Conservation (phyloP, 2,329 filamentous ascomycete species). For the Hypoxylon sp. region DNA sequence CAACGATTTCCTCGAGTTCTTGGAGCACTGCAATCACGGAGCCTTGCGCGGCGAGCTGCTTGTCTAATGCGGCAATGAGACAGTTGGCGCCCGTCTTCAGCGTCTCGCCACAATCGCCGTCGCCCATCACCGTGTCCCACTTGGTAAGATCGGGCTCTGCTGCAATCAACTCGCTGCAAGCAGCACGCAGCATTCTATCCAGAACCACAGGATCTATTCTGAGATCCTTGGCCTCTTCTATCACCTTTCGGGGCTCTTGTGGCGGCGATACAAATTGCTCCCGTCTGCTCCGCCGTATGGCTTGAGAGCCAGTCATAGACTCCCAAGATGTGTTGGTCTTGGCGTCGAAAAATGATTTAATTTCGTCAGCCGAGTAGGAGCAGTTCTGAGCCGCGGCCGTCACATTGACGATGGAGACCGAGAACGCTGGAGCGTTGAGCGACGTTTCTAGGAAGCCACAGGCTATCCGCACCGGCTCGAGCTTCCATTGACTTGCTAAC, state of each 20-base stretch:
- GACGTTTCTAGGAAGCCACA: slow-evolving; percentile 78
- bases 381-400: slow-evolving; percentile 62
- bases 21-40: slow-evolving; percentile 64
- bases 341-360: slow-evolving; percentile 75
- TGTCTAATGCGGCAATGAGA: slow-evolving; percentile 64
- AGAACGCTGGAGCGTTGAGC: slow-evolving; percentile 79
- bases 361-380: slow-evolving; percentile 64
- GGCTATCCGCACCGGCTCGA: slow-evolving; percentile 68
- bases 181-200: slow-evolving; percentile 69
- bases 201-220: slow-evolving; percentile 67
- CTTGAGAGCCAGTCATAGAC: slow-evolving; percentile 64
- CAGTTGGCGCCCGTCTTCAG: slow-evolving; percentile 67
- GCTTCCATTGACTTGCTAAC: slow-evolving; percentile 62
- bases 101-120: slow-evolving; percentile 76
- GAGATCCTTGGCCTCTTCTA: slow-evolving; percentile 60
- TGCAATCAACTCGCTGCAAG: slow-evolving; percentile 66
- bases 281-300: slow-evolving; percentile 55
- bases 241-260: slow-evolving; percentile 54
- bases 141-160: slow-evolving; percentile 74
- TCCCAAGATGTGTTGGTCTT: slow-evolving; percentile 72
- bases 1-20: slow-evolving; percentile 68
- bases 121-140: slow-evolving; percentile 75
- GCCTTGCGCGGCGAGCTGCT: slow-evolving; percentile 57
- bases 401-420: slow-evolving; percentile 75
- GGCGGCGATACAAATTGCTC: slow-evolving; percentile 62